Evolutionary conservation across 768 basidiomycete species (phyloP).

Genomic region (Amanita muscaria): DNA sequence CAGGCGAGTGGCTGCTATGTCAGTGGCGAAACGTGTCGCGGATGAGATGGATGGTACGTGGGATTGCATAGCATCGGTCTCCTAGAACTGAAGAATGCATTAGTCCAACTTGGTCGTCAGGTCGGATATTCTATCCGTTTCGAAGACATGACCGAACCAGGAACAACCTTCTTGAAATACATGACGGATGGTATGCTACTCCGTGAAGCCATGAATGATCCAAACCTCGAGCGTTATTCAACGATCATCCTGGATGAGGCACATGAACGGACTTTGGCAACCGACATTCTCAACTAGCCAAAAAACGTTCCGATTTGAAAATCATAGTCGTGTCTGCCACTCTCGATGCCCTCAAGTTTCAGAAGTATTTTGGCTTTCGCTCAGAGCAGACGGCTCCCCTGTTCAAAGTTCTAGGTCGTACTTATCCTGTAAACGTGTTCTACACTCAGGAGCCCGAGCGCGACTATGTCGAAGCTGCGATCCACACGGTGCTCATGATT

Average conservation of each 20-base stretch:
- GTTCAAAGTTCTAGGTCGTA: conserved; percentile 82
- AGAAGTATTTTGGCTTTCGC: conserved; percentile 72
- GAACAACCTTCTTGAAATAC: conserved; percentile 23
- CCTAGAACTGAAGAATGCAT: not conserved
- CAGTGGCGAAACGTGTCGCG: conserved; percentile 84
- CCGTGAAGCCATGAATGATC: conserved; percentile 41
- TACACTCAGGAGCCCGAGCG: conserved; percentile 75
- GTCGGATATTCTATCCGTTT: conserved; percentile 93
- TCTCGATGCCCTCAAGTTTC: conserved; percentile 85
- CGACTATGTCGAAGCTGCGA: conserved; percentile 33
- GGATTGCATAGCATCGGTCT: not conserved
- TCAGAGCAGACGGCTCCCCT: conserved; percentile 53
- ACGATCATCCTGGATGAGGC: conserved; percentile 87
- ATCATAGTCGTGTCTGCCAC: too few species aligned
- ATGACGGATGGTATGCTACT: conserved; percentile 16
- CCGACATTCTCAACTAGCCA: conserved; percentile 71
- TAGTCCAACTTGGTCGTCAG: conserved; percentile 75
- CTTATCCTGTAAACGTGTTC: conserved; percentile 77
- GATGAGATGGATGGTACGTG: conserved; percentile 92
- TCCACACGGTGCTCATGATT: conserved; percentile 12
- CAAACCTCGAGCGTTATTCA: conserved; percentile 54
- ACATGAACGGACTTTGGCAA: conserved; percentile 92
- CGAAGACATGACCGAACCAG: conserved; percentile 45
- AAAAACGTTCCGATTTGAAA: conserved; percentile 70
- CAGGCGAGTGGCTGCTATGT: conserved; percentile 83